These are phyloP conservation scores for Juglanconis juglandina DNA, from an alignment of 2,329 filamentous ascomycete species.

Conservation along the genomic window DNA sequence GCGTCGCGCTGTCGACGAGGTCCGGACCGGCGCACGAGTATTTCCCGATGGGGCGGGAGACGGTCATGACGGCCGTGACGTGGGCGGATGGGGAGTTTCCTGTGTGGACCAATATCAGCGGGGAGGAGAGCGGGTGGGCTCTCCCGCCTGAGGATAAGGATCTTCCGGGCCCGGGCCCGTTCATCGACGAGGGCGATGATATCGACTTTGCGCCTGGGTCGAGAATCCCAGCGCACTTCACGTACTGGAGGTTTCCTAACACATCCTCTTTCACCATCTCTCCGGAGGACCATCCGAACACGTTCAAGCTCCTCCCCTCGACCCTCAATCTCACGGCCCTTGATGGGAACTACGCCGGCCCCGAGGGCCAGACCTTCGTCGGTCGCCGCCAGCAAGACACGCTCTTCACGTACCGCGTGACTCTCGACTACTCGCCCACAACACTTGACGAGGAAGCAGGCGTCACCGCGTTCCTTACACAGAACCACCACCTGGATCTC, in stretches of 20 bases:
- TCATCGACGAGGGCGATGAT: constrained; percentile 26
- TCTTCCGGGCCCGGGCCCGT: constrained; percentile 23
- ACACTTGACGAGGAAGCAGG: constrained; percentile 46
- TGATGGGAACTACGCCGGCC: constrained; percentile 45
- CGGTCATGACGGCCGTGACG: constrained; percentile 36
- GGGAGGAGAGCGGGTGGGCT: constrained; percentile 26
- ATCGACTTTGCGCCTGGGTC: constrained; percentile 34
- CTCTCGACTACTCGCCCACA: constrained; percentile 40
- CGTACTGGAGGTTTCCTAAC: constrained; percentile 53
- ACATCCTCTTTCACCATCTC: constrained; percentile 44
- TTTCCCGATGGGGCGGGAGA: constrained; percentile 43
- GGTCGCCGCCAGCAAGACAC: constrained; percentile 57
- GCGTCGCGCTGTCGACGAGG: constrained; percentile 37
- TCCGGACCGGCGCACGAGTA: constrained; percentile 35
- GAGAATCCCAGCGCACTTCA: constrained; percentile 50
- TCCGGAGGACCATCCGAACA: constrained; percentile 36
- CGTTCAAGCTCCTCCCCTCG: constrained; percentile 46
- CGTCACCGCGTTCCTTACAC: constrained; percentile 49
- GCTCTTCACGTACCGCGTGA: constrained; percentile 47
- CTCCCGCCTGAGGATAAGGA: constrained; percentile 19
- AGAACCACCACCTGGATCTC: constrained; percentile 51
- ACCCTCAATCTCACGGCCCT: constrained; percentile 51
- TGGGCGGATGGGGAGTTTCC: constrained; percentile 35
- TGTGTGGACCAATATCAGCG: constrained; percentile 31
- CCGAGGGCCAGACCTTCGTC: constrained; percentile 49